Conservation (phyloP, 805 yeast genomes). For the Spathaspora hagerdaliae region DNA sequence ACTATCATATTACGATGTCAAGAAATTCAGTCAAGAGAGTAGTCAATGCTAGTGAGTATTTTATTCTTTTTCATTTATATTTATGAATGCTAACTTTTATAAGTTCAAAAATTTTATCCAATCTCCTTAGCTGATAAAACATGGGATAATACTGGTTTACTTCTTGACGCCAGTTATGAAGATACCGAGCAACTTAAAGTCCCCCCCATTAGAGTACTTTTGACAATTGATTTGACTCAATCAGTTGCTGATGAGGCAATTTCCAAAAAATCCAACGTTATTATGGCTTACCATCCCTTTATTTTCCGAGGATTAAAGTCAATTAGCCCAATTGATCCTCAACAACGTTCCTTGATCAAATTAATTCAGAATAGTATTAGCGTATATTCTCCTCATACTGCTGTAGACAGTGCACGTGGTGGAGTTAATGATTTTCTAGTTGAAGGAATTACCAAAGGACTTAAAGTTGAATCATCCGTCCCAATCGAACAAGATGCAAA, state of each 20-base stretch:
- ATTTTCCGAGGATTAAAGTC: slow-evolving; percentile 84
- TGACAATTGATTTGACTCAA: slow-evolving; percentile 83
- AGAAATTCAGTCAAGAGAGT: slow-evolving; percentile 42
- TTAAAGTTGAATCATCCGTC: slow-evolving; percentile 21
- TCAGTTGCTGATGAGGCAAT: slow-evolving; percentile 86
- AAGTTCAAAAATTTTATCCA: slow-evolving; percentile 78
- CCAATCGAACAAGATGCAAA: slow-evolving; percentile 44
- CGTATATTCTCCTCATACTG: slow-evolving; percentile 94
- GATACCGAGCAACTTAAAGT: slow-evolving; percentile 8
- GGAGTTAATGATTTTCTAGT: slow-evolving; percentile 95
- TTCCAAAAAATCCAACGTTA: slow-evolving; percentile 43
- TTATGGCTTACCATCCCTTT: slow-evolving; percentile 90
- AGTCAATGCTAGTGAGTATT: slow-evolving; percentile 36
- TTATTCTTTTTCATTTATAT: neutral
- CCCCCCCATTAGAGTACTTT: slow-evolving; percentile 35
- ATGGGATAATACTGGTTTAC: slow-evolving; percentile 95
- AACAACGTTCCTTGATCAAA: slow-evolving; percentile 70
- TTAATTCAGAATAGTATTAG: slow-evolving; percentile 75
- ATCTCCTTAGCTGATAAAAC: slow-evolving; percentile 72
- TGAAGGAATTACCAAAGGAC: slow-evolving; percentile 43
- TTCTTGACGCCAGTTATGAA: slow-evolving; percentile 61
- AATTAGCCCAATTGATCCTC: slow-evolving; percentile 63
- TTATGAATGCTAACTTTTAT: slow-evolving; percentile 6
- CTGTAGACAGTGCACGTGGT: slow-evolving; percentile 86
- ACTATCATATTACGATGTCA: slow-evolving; percentile 21